Evolutionary conservation across 805 yeast genomes (phyloP).

Genomic region (Millerago galiae): DNA sequence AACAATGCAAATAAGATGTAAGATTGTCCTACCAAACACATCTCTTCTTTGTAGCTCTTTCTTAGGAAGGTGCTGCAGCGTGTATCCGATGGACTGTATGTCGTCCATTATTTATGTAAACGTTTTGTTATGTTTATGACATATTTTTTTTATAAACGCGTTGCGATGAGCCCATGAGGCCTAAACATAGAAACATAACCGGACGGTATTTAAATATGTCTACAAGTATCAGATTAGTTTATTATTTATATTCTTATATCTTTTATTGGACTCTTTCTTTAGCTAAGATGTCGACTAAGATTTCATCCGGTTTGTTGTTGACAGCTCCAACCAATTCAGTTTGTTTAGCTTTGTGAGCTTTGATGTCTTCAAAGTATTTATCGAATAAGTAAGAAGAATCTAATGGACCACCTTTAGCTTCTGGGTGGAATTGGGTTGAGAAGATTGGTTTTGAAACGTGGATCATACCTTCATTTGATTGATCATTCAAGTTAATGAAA

Average conservation of each 20-base stretch:
- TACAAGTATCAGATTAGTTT: not conserved
- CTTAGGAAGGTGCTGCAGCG: constrained; percentile 26
- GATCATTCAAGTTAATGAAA: constrained; percentile 89
- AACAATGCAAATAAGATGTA: constrained; percentile 49
- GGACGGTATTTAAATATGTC: too few relatives aligned
- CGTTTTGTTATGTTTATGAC: too few relatives aligned
- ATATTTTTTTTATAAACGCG: too few relatives aligned
- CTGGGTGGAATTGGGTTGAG: constrained; percentile 98
- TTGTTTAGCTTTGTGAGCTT: constrained; percentile 42
- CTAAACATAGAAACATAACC: too few relatives aligned
- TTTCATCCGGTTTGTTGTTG: constrained; percentile 35
- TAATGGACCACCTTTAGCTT: constrained; percentile 98
- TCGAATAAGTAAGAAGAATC: constrained; percentile 91
- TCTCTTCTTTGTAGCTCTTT: constrained; percentile 47
- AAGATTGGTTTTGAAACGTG: constrained; percentile 84
- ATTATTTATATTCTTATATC: not conserved
- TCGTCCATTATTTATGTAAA: not conserved
- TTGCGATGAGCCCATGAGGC: too few relatives aligned
- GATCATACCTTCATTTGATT: constrained; percentile 96
- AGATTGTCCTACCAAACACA: constrained; percentile 59
- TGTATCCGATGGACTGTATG: not conserved
- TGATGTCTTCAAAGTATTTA: constrained; percentile 71
- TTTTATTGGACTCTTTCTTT: constrained; percentile 51
- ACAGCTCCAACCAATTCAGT: constrained; percentile 35
- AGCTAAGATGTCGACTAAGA: constrained; percentile 57